Evolutionary conservation across 2,329 filamentous ascomycete genomes (phyloP).

Genomic region (Setomelanomma holmii): DNA sequence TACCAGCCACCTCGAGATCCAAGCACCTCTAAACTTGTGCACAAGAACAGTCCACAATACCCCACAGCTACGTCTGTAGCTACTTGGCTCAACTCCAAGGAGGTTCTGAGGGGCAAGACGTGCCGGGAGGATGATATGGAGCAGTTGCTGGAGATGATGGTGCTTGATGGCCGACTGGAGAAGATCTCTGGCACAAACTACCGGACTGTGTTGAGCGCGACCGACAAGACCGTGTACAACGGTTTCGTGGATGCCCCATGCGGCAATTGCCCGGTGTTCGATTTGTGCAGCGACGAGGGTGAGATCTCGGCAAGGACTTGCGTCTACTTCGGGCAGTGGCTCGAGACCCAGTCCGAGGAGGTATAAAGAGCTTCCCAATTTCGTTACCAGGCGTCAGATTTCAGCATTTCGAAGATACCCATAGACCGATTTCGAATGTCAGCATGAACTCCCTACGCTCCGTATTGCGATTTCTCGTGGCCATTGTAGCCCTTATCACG

Average conservation of each 20-base stretch:
- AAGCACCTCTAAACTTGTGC: constrained; percentile 45
- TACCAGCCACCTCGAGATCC: constrained; percentile 32
- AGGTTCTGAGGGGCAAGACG: constrained; percentile 73
- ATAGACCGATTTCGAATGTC: too few species aligned
- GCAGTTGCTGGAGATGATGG: constrained; percentile 85
- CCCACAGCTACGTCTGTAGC: constrained; percentile 83
- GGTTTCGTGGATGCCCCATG: constrained; percentile 89
- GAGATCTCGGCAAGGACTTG: constrained; percentile 90
- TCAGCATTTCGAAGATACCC: too few species aligned
- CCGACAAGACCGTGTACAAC: constrained; percentile 64
- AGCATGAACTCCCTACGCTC: too few species aligned
- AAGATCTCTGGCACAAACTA: constrained; percentile 60
- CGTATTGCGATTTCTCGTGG: constrained; percentile 5
- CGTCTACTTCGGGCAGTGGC: constrained; percentile 89
- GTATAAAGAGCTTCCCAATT: constrained; percentile 13
- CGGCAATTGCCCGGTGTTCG: constrained; percentile 89
- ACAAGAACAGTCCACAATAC: constrained; percentile 76
- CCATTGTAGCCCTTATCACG: constrained; percentile 22
- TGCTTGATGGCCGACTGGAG: constrained; percentile 87
- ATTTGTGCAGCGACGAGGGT: constrained; percentile 88
- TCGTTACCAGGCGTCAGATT: too few species aligned
- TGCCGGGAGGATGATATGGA: constrained; percentile 75
- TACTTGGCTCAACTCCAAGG: constrained; percentile 70
- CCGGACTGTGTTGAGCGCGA: constrained; percentile 50
- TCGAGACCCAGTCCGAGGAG: constrained; percentile 53